Evolutionary conservation across 805 yeast species (phyloP).

Genomic region (Pichia cabralensis): DNA sequence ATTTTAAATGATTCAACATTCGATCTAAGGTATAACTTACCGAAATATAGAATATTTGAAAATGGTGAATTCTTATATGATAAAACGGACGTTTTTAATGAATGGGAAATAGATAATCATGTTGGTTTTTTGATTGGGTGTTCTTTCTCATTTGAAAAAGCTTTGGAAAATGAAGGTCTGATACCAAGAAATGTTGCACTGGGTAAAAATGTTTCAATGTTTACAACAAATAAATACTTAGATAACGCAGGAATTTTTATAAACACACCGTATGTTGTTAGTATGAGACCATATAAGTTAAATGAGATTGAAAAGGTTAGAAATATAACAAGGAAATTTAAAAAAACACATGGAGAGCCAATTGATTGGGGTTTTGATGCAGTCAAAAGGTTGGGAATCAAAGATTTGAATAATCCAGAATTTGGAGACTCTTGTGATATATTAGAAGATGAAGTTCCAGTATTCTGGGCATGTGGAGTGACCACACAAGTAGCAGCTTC

Average conservation of each 20-base stretch:
- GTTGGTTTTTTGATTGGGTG: conserved; percentile 5
- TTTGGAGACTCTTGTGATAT: neutral
- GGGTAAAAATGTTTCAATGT: conserved; percentile 2
- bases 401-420: neutral
- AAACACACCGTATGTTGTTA: conserved; percentile 1
- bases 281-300: conserved; percentile 4
- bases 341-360: conserved; percentile 3
- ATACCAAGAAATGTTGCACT: conserved; percentile 1
- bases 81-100: neutral
- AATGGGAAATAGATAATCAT: neutral
- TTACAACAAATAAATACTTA: neutral
- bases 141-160: conserved; percentile 5
- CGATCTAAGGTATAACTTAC: conserved; percentile 1
- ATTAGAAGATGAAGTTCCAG: conserved; percentile 1
- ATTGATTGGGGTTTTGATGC: conserved; percentile 6
- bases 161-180: neutral
- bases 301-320: conserved; percentile 1
- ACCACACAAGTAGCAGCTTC: conserved; percentile 3
- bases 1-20: neutral
- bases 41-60: conserved; percentile 1
- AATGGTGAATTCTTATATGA: neutral
- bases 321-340: conserved; percentile 1
- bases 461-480: conserved; percentile 5
- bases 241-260: conserved; percentile 1
- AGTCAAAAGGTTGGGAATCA: conserved; percentile 1